These are phyloP conservation scores for Tulasnella calospora DNA, from an alignment of 768 basidiomycete genomes.

Conservation along the genomic window DNA sequence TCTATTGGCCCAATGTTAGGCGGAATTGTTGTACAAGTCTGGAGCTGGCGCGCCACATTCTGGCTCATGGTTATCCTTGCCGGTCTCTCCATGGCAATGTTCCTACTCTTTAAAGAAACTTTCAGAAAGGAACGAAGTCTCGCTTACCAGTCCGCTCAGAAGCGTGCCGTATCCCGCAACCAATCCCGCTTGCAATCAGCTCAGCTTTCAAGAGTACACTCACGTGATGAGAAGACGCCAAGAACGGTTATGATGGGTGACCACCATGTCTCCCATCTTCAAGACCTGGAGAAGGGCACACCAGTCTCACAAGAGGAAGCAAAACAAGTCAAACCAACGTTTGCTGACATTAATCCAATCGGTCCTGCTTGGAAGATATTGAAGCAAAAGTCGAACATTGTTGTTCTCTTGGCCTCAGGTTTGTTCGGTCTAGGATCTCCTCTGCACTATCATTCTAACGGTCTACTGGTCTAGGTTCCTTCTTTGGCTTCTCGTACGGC, in stretches of 20 bases:
- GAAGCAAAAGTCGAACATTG: conserved; percentile 59
- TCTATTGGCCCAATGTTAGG: conserved; percentile 66
- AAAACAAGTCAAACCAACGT: conserved; percentile 48
- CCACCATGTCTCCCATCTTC: neutral
- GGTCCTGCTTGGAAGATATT: conserved; percentile 57
- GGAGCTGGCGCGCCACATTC: conserved; percentile 76
- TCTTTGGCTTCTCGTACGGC: conserved; percentile 67
- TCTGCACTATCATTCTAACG: neutral
- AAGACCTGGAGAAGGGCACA: conserved; percentile 8
- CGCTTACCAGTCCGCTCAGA: conserved; percentile 66
- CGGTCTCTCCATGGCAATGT: conserved; percentile 50
- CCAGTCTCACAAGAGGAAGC: neutral
- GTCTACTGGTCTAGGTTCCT: conserved; percentile 46
- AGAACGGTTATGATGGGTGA: neutral
- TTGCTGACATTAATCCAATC: conserved; percentile 72
- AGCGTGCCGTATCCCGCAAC: conserved; percentile 37
- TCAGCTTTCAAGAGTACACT: conserved; percentile 28
- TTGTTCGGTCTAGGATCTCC: conserved; percentile 28
- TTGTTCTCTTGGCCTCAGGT: conserved; percentile 64
- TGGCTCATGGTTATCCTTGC: conserved; percentile 72
- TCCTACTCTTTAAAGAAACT: conserved; percentile 73
- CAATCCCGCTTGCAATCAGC: conserved; percentile 31
- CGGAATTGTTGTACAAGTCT: conserved; percentile 58
- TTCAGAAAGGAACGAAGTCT: conserved; percentile 78
- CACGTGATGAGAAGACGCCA: conserved; percentile 12